Base-by-base conservation (phyloP, 2,329 filamentous ascomycete species). In the Aspergillus fructus region DNA sequence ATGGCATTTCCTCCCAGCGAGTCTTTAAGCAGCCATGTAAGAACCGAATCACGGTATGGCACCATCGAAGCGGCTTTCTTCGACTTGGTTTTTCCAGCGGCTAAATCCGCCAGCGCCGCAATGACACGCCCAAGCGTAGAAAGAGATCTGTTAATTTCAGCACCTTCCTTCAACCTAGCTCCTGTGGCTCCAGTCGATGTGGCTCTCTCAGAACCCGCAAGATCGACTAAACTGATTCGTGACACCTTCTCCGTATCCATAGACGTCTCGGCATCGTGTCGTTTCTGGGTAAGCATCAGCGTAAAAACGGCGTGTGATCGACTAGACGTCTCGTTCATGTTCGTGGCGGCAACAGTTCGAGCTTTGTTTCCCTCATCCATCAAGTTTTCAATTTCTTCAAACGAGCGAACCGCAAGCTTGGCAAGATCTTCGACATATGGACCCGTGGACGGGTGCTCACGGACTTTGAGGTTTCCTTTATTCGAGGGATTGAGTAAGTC, bases 331-430 rank as follows among this genome's bases (percentile, higher is more conserved):
- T 97, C 94, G 81, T 99, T 99, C 94, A 99, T 99, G 83, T 97
- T 99, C 40, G 94, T 99, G 7, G 94, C 94, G 3, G 94, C 94
- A 40, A 99, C 94, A 0, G 94, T 99, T 81, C 94, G 85, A 34
- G 94, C 94, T 78, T 99, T 99, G 81, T 99, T 99, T 69, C 94
- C 94, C 77, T 97, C 93, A 71, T 99, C 94, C 94, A 99, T 99
- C 68, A 99, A 79, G 71, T 97, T 88, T 70, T 99, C 94, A 64
- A 99, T 97, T 72, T 99, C 96, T 54, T 89, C 83, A 72, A 99
- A 97, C 59, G 91, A 93, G 65, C 91, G 86, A 41, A 99, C 94
- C 1, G 94, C 91, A 59, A 99, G 79, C 74, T 99, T 97, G 61
- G 96, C 93, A 68, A 99, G 81, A 79, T 99, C 94, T 76, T 99